phyloP scores from a whole-genome alignment of 2,329 filamentous ascomycete genomes.

The Botryosphaeria agaves region DNA sequence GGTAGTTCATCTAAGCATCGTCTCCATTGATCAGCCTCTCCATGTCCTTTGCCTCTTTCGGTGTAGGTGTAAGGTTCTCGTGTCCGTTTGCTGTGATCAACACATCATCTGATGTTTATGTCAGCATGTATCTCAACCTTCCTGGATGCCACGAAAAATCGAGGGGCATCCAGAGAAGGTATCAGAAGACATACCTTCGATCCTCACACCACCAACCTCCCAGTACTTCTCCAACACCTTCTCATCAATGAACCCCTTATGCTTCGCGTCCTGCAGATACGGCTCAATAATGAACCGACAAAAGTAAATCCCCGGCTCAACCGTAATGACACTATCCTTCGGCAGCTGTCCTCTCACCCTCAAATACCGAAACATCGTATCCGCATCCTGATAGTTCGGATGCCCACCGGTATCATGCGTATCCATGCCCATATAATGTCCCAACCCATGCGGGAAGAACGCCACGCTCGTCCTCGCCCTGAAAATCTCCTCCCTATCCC shows the following conservation, averaged over 20 bases:
- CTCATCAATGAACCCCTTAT: constrained; percentile 47
- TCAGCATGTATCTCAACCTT: not conserved
- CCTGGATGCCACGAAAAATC: constrained; percentile 1
- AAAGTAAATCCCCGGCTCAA: constrained; percentile 83
- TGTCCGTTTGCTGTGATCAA: constrained; percentile 60
- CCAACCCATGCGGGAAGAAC: constrained; percentile 33
- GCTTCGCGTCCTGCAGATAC: constrained; percentile 43
- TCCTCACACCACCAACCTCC: constrained; percentile 71
- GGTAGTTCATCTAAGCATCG: no score
- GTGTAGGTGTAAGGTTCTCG: constrained; percentile 69
- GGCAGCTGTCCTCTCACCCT: constrained; percentile 61
- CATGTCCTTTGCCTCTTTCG: constrained; percentile 54
- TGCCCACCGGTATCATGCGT: constrained; percentile 33
- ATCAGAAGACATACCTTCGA: constrained; percentile 49
- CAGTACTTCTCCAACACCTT: constrained; percentile 52
- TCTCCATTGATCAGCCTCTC: constrained; percentile 35
- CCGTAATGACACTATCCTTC: constrained; percentile 71
- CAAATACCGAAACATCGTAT: constrained; percentile 76
- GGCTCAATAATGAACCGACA: constrained; percentile 55
- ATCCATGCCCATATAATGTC: constrained; percentile 35
- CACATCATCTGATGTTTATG: constrained; percentile 46
- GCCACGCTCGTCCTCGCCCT: constrained; percentile 26
- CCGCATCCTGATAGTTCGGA: constrained; percentile 43
- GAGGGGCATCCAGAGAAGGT: constrained; percentile 1
- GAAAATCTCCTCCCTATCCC: constrained; percentile 31